These are phyloP conservation scores for Wickerhamomyces mucosus DNA, from an alignment of 805 yeast species.

Conservation along the genomic window DNA sequence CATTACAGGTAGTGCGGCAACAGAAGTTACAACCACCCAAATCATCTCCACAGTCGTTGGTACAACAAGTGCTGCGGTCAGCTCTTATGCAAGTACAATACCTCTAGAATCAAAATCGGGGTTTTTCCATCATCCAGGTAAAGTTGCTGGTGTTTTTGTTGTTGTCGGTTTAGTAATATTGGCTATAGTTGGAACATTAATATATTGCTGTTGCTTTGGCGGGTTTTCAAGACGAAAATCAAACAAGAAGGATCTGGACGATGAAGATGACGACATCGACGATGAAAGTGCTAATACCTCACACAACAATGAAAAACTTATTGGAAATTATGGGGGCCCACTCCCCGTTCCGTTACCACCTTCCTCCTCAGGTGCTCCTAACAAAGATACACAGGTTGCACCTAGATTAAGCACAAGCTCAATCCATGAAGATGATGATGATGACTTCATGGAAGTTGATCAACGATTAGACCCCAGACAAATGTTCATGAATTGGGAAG, in stretches of 20 bases:
- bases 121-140: slow-evolving; percentile 57
- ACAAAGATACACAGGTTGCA: not conserved
- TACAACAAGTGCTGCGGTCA: slow-evolving; percentile 13
- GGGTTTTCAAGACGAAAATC: slow-evolving; percentile 13
- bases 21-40: slow-evolving; percentile 18
- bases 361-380: not conserved
- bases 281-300: slow-evolving; percentile 6
- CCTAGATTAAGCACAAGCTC: not conserved
- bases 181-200: slow-evolving; percentile 32
- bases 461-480: slow-evolving; percentile 52
- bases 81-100: slow-evolving; percentile 11
- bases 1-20: slow-evolving; percentile 24
- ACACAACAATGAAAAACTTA: slow-evolving; percentile 8
- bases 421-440: slow-evolving; percentile 6
- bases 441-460: slow-evolving; percentile 32
- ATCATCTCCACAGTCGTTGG: slow-evolving; percentile 17
- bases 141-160: slow-evolving; percentile 73
- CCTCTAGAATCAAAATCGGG: no score
- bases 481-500: slow-evolving; percentile 38
- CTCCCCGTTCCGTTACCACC: not conserved
- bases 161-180: slow-evolving; percentile 60
- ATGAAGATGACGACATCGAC: slow-evolving; percentile 8
- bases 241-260: slow-evolving; percentile 10
- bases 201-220: slow-evolving; percentile 33
- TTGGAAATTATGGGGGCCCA: not conserved